Base-by-base conservation (phyloP, 306 rosid species). In the Abrus precatorius region DNA sequence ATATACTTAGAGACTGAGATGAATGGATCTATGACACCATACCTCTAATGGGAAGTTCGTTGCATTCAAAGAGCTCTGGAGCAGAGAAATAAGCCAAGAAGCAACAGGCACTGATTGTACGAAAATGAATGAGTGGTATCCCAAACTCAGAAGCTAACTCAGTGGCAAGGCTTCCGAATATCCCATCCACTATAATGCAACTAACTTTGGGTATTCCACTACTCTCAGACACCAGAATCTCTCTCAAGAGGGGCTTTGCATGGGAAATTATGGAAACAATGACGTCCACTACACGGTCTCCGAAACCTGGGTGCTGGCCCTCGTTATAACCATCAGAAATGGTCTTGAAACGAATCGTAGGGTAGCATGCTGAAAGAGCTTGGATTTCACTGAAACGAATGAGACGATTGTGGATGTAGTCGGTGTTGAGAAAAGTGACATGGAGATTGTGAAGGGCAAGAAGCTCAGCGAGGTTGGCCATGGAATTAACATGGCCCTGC, bases 11-110 rank as follows among this genome's bases (percentile, higher is more conserved):
- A 20, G 20, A 20, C 20, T 20, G 0, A 1, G 32, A n/a, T 12
- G 69, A 62, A 36, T 33, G 68, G 12, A 34, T 2, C 6, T 6
- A 6, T 6, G 5, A 3, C 3, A 1, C 0, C 0, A 14, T 73
- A 87, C 90, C 96, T 89, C 28, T 44, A 6, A 88, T 84, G 2
- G 97, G 91, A 59, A 92, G 85, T 59, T 89, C 83, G 0, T 83
- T 78, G 3, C 34, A 69, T 0, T 85, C 53, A 4, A 85, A 32
- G 11, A 88, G 74, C 1, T 65, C 64, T 0, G 89, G 92, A 47
- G 77, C 62, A 14, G 50, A 76, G 0, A 85, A 61, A 56, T 69
- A 86, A 74, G 86, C 65, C 96, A 89, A 91, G 63, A 86, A 69
- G 72, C 64, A 41, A 28, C 77, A 85, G 9, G 93, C 84, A 55